These are phyloP conservation scores for Torulaspora pretoriensis DNA, from an alignment of 1,139 yeast species.

Conservation along the genomic window DNA sequence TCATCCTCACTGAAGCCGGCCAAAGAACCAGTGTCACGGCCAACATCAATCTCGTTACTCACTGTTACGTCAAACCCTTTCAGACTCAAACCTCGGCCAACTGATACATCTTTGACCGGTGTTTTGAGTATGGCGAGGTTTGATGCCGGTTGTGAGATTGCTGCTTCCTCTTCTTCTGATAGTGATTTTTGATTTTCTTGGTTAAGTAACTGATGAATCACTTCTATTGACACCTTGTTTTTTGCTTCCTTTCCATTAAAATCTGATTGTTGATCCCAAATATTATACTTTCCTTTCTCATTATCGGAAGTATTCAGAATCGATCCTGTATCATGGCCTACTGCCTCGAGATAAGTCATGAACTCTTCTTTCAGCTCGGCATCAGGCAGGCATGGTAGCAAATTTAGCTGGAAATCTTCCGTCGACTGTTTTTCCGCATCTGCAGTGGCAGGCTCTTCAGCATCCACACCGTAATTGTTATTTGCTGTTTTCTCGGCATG, in stretches of 20 bases:
- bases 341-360: slow-evolving; percentile 9
- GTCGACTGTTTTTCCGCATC: background rate
- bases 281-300: slow-evolving; percentile 6
- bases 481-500: background rate
- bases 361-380: slow-evolving; percentile 13
- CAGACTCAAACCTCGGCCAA: slow-evolving; percentile 16
- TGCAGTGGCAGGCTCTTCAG: background rate
- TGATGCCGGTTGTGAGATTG: background rate
- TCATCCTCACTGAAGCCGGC: slow-evolving; percentile 2
- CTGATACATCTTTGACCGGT: slow-evolving; percentile 15
- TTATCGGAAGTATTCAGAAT: slow-evolving; percentile 2
- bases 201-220: slow-evolving; percentile 11
- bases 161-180: background rate
- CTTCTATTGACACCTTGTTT: slow-evolving; percentile 12
- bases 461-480: background rate
- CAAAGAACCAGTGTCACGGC: slow-evolving; percentile 4
- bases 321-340: slow-evolving; percentile 13
- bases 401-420: slow-evolving; percentile 3
- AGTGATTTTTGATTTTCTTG: slow-evolving; percentile 1
- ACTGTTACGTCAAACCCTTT: slow-evolving; percentile 14
- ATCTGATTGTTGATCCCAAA: slow-evolving; percentile 12
- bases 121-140: slow-evolving; percentile 10
- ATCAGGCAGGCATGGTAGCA: slow-evolving; percentile 11
- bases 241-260: slow-evolving; percentile 5
- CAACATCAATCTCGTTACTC: slow-evolving; percentile 10